phyloP scores from a whole-genome alignment of 176 grass and related monocot species.

The Cenchrus americanus region DNA sequence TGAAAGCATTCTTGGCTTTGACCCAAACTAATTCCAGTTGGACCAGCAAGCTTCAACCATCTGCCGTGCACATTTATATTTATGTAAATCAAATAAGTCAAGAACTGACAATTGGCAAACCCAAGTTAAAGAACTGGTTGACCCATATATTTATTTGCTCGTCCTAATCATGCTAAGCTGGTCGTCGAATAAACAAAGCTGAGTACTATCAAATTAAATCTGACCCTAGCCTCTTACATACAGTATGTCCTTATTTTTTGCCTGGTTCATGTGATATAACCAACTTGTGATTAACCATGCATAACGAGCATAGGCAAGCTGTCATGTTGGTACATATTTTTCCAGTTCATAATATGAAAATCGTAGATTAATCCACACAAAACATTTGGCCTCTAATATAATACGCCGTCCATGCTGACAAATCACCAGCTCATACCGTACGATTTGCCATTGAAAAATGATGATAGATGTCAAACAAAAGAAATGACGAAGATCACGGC shows the following conservation, averaged over 20 bases:
- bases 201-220: not conserved
- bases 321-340: not conserved
- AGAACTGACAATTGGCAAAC: constrained; percentile 41
- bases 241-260: not conserved
- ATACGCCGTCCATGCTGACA: constrained; percentile 9
- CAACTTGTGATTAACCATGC: constrained; percentile 19
- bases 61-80: not conserved
- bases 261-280: not conserved
- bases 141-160: constrained; percentile 16
- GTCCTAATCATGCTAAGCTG: not conserved
- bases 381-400: not conserved
- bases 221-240: not conserved
- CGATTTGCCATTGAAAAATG: not conserved
- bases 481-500: constrained; percentile 1
- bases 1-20: constrained; percentile 22
- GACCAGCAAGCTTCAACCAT: not conserved
- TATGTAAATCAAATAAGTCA: not conserved
- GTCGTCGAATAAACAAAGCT: constrained; percentile 40
- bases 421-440: constrained; percentile 24
- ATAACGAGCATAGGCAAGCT: not conserved
- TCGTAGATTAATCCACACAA: not conserved
- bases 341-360: not conserved
- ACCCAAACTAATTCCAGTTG: constrained; percentile 12
- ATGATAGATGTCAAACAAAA: not conserved
- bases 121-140: constrained; percentile 7